phyloP scores from a whole-genome alignment of 306 rosid species.

The Dalbergia oliveri region DNA sequence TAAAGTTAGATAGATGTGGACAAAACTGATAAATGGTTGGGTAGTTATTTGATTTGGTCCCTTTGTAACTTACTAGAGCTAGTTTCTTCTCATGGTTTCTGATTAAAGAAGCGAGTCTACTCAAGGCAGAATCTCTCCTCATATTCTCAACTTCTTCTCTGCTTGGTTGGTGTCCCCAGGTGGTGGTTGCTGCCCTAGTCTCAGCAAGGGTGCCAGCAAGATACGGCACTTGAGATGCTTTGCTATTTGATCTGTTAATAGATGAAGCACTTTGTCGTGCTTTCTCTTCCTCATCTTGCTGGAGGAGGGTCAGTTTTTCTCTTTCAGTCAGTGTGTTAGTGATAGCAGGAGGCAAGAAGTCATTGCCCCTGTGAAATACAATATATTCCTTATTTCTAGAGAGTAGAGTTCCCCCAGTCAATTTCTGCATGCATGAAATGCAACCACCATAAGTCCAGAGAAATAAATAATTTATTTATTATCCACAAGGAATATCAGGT shows the following conservation, averaged over 20 bases:
- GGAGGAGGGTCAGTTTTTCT: slow-evolving; percentile 61
- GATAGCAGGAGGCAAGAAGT: slow-evolving; percentile 81
- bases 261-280: slow-evolving; percentile 66
- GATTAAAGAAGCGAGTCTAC: slow-evolving; percentile 60
- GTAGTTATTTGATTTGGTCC: slow-evolving; percentile 38
- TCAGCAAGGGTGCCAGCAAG: slow-evolving; percentile 94
- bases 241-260: slow-evolving; percentile 47
- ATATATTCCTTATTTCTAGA: slow-evolving; percentile 96
- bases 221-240: slow-evolving; percentile 61
- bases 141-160: slow-evolving; percentile 69
- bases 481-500: background rate
- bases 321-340: slow-evolving; percentile 73
- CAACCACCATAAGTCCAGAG: slow-evolving; percentile 44
- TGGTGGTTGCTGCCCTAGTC: slow-evolving; percentile 84
- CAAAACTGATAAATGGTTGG: slow-evolving; percentile 33
- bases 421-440: slow-evolving; percentile 67
- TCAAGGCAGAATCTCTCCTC: slow-evolving; percentile 73
- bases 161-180: slow-evolving; percentile 77
- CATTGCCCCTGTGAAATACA: slow-evolving; percentile 89
- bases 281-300: slow-evolving; percentile 84
- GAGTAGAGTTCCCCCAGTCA: slow-evolving; percentile 89
- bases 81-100: slow-evolving; percentile 70
- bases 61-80: slow-evolving; percentile 67
- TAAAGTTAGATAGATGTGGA: slow-evolving; percentile 49
- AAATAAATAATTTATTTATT: slow-evolving; percentile 19